phyloP scores from a whole-genome alignment of 306 rosid species.

The Gynostemma pentaphyllum region DNA sequence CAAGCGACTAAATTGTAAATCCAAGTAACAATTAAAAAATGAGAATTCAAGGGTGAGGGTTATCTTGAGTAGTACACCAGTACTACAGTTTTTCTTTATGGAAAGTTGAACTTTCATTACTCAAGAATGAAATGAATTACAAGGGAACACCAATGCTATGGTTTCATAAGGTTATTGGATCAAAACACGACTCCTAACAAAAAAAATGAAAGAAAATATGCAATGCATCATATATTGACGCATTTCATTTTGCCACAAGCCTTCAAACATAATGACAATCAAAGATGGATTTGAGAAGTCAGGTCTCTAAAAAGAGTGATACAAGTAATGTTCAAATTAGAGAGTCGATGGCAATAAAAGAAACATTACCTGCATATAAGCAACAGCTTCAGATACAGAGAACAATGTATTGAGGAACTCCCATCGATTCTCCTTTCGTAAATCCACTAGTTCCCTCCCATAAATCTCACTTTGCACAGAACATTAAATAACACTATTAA shows the following conservation, averaged over 20 bases:
- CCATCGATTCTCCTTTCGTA: constrained; percentile 84
- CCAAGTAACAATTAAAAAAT: too few species aligned
- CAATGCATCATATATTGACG: background rate
- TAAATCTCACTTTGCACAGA: constrained; percentile 78
- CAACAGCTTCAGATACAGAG: constrained; percentile 98
- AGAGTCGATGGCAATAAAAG: background rate
- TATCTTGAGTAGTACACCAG: too few species aligned
- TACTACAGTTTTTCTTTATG: too few species aligned
- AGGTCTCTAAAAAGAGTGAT: background rate
- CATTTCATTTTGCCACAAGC: background rate
- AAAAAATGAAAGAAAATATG: background rate
- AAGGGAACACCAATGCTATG: too few species aligned
- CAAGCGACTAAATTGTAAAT: too few species aligned
- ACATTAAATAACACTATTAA: constrained; percentile 34
- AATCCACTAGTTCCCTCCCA: constrained; percentile 95
- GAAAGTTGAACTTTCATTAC: too few species aligned
- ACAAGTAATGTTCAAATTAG: background rate
- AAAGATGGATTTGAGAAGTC: background rate
- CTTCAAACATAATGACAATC: background rate
- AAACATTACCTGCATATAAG: constrained; percentile 93
- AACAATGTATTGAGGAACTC: constrained; percentile 88
- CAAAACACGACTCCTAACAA: background rate
- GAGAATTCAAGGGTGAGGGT: too few species aligned
- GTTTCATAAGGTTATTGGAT: too few species aligned
- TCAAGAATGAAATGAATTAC: too few species aligned